These are phyloP conservation scores for Closterium sp. DNA, from an alignment of 139 green algal species.

Conservation along the genomic window DNA sequence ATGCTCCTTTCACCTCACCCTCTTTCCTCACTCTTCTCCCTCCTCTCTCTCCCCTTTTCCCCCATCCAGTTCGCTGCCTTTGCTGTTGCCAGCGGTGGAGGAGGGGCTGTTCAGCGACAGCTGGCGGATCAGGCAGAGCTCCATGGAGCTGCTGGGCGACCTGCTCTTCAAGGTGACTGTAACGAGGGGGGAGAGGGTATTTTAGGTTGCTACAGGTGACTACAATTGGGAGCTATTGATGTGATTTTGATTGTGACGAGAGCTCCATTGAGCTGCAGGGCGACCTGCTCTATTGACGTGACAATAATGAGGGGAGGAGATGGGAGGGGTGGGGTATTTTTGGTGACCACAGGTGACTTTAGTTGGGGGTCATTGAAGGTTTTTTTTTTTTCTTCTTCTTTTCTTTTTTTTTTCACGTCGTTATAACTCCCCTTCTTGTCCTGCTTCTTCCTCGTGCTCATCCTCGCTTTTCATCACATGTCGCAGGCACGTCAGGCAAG, in stretches of 20 bases:
- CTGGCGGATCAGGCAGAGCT: constrained; percentile 92
- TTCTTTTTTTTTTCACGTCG: not conserved
- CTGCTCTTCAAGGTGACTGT: constrained; percentile 81
- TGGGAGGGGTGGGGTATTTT: too few relatives aligned
- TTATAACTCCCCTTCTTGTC: not conserved
- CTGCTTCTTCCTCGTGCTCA: not conserved
- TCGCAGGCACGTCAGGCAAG: constrained; percentile 84
- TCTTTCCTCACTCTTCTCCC: not conserved
- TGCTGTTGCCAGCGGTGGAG: constrained; percentile 92
- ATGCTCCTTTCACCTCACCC: not conserved
- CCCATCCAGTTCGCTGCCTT: constrained; percentile 53
- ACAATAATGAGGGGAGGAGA: too few relatives aligned
- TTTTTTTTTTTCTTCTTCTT: too few relatives aligned
- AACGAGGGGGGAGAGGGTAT: too few relatives aligned
- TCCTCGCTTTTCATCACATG: constrained; percentile 46
- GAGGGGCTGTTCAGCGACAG: constrained; percentile 76
- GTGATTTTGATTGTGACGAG: constrained; percentile 57
- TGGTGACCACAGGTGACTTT: not conserved
- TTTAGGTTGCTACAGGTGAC: too few relatives aligned
- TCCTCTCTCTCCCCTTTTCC: not conserved
- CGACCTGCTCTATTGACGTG: constrained; percentile 89
- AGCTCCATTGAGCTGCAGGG: constrained; percentile 89
- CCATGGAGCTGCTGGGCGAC: constrained; percentile 89
- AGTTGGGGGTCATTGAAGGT: not conserved
- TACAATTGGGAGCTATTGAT: too few relatives aligned